Evolutionary conservation across 202 grass and related monocot species (phyloP).

Genomic region (Panicum hallii): DNA sequence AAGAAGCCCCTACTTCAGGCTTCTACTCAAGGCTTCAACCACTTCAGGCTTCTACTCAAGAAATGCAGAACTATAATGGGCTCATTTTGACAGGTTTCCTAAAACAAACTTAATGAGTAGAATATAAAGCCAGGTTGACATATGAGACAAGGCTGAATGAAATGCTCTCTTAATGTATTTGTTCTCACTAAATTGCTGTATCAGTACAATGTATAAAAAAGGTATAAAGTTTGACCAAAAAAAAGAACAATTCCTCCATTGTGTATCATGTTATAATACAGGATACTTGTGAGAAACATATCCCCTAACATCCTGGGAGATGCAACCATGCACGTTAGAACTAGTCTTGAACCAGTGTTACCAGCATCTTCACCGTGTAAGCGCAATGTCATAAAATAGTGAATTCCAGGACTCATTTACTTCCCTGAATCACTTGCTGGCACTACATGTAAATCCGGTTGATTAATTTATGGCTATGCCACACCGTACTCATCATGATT

Average conservation of each 20-base stretch:
- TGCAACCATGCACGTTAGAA: slow-evolving; percentile 3
- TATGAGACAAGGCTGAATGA: neutral
- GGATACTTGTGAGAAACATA: slow-evolving; percentile 7
- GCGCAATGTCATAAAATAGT: neutral
- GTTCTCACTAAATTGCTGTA: slow-evolving; percentile 17
- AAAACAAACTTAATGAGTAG: neutral
- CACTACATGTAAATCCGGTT: slow-evolving; percentile 12
- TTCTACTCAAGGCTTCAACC: neutral
- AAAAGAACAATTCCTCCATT: neutral
- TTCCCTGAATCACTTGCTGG: neutral
- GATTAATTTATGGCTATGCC: slow-evolving; percentile 11
- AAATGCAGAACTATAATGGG: neutral
- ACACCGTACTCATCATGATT: neutral
- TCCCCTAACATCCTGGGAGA: slow-evolving; percentile 20
- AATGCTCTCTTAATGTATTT: neutral
- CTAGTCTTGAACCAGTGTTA: neutral
- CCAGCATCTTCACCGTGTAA: neutral
- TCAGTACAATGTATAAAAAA: neutral
- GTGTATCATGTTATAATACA: slow-evolving; percentile 11
- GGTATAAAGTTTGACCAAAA: neutral
- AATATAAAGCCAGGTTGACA: neutral
- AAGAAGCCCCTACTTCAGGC: neutral
- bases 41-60: neutral
- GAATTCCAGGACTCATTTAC: neutral
- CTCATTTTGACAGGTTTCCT: neutral